These are phyloP conservation scores for Didymella arachidicola DNA, from an alignment of 2,329 filamentous ascomycete genomes.

Conservation along the genomic window DNA sequence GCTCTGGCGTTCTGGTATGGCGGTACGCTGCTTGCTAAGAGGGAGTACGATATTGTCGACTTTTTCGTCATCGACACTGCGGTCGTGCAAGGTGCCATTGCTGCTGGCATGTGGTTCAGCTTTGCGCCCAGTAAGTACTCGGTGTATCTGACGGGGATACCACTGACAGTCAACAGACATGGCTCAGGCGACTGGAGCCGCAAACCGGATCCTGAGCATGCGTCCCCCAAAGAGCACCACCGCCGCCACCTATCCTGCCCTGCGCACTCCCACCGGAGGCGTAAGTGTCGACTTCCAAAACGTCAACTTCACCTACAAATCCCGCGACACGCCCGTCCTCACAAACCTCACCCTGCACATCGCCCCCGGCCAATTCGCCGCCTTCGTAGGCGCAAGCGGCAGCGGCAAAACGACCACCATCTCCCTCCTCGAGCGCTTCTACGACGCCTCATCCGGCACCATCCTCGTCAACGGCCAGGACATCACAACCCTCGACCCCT, in stretches of 20 bases:
- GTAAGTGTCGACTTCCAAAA: conserved; percentile 81
- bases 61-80: conserved; percentile 64
- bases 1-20: conserved; percentile 67
- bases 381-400: conserved; percentile 74
- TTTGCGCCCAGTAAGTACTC: conserved; percentile 56
- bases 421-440: conserved; percentile 90
- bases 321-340: conserved; percentile 74
- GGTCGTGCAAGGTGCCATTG: conserved; percentile 55
- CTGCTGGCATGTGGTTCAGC: conserved; percentile 51
- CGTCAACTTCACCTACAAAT: conserved; percentile 93
- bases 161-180: conserved; percentile 33
- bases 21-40: conserved; percentile 49
- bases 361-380: conserved; percentile 71
- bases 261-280: conserved; percentile 23
- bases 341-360: conserved; percentile 56
- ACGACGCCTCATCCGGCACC: conserved; percentile 82
- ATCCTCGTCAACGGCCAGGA: conserved; percentile 63
- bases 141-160: background rate
- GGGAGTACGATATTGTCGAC: conserved; percentile 58
- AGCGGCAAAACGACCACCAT: conserved; percentile 96
- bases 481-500: conserved; percentile 47
- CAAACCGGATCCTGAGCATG: conserved; percentile 49
- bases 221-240: conserved; percentile 31
- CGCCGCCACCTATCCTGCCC: conserved; percentile 20
- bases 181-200: conserved; percentile 47